These are phyloP conservation scores for Amaranthus hypochondriacus DNA, from an alignment of 148 eudicot genomes.

Conservation along the genomic window DNA sequence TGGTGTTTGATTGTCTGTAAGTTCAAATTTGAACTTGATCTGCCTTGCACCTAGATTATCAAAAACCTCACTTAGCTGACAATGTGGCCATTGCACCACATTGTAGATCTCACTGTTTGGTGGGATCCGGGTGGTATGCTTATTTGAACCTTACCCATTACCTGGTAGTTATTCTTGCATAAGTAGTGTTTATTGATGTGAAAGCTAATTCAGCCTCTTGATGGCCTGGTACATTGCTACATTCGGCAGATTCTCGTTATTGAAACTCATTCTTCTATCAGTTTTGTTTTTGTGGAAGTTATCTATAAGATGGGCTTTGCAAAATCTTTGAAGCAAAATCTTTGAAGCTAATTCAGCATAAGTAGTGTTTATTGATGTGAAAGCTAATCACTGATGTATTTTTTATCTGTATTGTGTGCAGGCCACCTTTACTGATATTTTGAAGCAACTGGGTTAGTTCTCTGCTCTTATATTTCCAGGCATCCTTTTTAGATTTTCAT, in stretches of 20 bases:
- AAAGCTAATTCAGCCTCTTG: background rate
- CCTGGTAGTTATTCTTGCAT: background rate
- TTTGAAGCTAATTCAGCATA: too few relatives aligned
- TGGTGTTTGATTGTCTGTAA: background rate
- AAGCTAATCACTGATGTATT: constrained; percentile 14
- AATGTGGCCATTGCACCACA: background rate
- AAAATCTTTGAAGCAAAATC: background rate
- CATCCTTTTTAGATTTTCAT: too few relatives aligned
- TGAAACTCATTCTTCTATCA: background rate
- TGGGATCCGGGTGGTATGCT: background rate
- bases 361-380: too few relatives aligned
- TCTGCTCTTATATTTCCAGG: background rate
- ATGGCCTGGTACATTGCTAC: background rate
- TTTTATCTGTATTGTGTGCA: constrained; percentile 27
- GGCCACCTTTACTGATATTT: constrained; percentile 96
- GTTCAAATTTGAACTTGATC: background rate
- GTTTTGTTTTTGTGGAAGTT: background rate
- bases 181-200: background rate
- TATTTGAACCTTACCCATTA: background rate
- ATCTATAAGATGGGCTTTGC: background rate
- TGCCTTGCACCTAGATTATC: background rate
- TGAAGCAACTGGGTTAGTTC: constrained; percentile 75
- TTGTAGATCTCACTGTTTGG: background rate
- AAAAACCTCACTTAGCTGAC: background rate
- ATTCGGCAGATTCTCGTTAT: background rate